Evolutionary conservation across 2,329 filamentous ascomycete species (phyloP).

Genomic region (Fusarium foetens): DNA sequence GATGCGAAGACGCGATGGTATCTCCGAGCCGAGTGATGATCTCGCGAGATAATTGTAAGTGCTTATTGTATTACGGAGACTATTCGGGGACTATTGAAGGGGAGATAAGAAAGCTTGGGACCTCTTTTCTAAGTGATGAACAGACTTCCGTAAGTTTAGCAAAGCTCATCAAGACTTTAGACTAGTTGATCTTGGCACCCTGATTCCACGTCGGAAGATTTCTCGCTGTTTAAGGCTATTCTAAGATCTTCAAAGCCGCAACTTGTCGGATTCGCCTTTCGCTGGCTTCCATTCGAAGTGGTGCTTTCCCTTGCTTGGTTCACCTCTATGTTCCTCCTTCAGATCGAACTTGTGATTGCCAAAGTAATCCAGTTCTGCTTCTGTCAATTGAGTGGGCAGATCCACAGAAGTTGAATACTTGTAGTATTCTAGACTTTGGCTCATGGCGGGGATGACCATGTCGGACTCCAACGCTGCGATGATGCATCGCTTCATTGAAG

Average conservation of each 20-base stretch:
- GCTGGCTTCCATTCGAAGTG: not conserved
- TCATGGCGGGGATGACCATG: not conserved
- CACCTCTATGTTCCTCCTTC: not conserved
- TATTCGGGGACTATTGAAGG: not conserved
- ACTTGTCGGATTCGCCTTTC: not conserved
- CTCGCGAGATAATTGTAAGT: not conserved
- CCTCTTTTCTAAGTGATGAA: not conserved
- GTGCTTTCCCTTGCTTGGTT: not conserved
- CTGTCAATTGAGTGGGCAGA: not conserved
- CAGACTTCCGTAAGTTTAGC: not conserved
- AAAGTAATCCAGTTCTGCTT: not conserved
- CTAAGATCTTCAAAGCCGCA: not conserved
- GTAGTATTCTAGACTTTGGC: not conserved
- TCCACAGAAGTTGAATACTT: not conserved
- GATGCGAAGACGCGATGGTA: not conserved
- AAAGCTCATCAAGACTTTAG: not conserved
- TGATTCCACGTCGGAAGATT: accelerated
- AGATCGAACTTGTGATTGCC: not conserved
- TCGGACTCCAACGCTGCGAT: not conserved
- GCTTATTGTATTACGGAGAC: not conserved
- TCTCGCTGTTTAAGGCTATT: not conserved
- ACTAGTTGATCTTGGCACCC: not conserved
- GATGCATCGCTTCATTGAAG: not conserved
- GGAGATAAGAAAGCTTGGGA: not conserved
- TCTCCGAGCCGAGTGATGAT: not conserved